Evolutionary conservation across 2,329 filamentous ascomycete species (phyloP).

Genomic region (Bipolaris oryzae): DNA sequence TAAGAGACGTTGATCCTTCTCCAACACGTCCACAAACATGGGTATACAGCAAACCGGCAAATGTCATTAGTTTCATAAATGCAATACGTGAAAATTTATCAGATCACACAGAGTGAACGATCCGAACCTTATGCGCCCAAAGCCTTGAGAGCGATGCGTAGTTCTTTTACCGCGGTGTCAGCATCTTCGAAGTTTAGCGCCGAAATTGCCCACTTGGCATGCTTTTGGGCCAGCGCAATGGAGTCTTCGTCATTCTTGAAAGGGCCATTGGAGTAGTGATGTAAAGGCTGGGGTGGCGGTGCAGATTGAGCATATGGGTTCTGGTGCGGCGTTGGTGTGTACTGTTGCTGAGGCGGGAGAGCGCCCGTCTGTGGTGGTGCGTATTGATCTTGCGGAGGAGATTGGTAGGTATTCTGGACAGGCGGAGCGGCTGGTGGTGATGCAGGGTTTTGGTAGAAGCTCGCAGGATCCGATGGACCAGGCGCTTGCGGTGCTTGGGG

Average conservation of each 20-base stretch:
- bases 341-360: constrained; percentile 5
- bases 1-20: no score
- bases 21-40: constrained; percentile 1
- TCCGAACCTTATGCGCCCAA: constrained; percentile 63
- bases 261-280: constrained; percentile 40
- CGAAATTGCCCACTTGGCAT: constrained; percentile 95
- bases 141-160: constrained; percentile 73
- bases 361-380: constrained; percentile 10
- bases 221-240: constrained; percentile 84
- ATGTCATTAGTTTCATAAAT: background rate
- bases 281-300: constrained; percentile 7
- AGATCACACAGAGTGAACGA: background rate
- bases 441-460: constrained; percentile 46
- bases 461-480: constrained; percentile 32
- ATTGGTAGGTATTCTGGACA: constrained; percentile 20
- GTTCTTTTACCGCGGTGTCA: constrained; percentile 82
- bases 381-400: constrained; percentile 29
- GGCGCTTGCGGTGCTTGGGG: constrained; percentile 32
- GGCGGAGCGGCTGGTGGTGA: constrained; percentile 43
- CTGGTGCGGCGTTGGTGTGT: background rate
- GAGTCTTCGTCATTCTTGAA: constrained; percentile 70
- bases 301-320: no score
- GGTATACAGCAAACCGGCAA: constrained; percentile 24
- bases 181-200: constrained; percentile 97
- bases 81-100: background rate